Evolutionary conservation across 768 basidiomycete species (phyloP).

Genomic region (Cyathus striatus): DNA sequence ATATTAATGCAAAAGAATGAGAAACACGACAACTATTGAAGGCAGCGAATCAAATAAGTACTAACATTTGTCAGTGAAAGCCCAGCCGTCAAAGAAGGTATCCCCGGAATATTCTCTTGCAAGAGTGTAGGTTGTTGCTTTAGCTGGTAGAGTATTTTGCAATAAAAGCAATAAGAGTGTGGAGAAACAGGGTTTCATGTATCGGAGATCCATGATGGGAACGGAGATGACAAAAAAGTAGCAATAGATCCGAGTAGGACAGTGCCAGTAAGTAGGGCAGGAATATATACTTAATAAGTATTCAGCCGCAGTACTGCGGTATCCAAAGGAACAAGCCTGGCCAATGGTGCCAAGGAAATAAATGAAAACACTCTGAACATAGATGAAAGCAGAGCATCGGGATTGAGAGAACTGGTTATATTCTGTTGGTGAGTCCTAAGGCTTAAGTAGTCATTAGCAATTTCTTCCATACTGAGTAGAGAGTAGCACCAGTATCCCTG

Average conservation of each 20-base stretch:
- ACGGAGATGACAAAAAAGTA: not conserved
- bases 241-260: not conserved
- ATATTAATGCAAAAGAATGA: not conserved
- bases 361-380: no score
- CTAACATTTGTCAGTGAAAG: not conserved
- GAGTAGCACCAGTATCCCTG: no score
- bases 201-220: no score
- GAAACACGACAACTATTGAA: not conserved
- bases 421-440: no score
- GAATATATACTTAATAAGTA: not conserved
- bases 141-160: not conserved
- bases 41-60: not conserved
- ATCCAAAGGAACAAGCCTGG: not conserved
- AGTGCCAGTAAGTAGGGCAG: not conserved
- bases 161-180: no score
- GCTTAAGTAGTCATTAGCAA: no score
- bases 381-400: no score
- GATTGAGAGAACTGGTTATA: no score
- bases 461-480: no score
- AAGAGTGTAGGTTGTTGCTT: not conserved
- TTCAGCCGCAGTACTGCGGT: not conserved
- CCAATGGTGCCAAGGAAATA: no score
- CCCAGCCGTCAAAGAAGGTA: not conserved
- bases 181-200: no score
- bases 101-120: not conserved